Evolutionary conservation across 441 rosid genomes (phyloP).

Genomic region (Arabidopsis hybrid): DNA sequence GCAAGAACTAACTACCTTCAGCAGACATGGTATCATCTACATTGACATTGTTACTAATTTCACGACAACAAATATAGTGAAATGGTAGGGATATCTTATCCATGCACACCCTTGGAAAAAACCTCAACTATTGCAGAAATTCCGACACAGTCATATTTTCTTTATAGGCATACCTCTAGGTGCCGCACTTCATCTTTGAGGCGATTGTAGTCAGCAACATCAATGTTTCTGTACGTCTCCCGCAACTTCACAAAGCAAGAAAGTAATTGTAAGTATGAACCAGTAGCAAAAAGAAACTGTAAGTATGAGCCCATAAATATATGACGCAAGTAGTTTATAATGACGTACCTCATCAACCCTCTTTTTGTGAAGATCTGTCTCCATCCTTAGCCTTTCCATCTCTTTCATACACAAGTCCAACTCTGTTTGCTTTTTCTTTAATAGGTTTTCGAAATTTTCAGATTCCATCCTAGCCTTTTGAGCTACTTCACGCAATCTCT

Average conservation of each 20-base stretch:
- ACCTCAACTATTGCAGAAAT: slow-evolving; percentile 3
- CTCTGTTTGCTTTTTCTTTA: slow-evolving; percentile 77
- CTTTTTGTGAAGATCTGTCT: slow-evolving; percentile 70
- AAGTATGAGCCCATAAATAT: slow-evolving; percentile 31
- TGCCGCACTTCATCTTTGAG: slow-evolving; percentile 70
- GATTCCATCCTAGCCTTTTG: slow-evolving; percentile 65
- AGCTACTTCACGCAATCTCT: slow-evolving; percentile 88
- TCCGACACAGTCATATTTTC: slow-evolving; percentile 19
- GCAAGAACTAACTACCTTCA: slow-evolving; percentile 30
- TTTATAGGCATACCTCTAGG: slow-evolving; percentile 61
- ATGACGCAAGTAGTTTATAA: slow-evolving; percentile 24
- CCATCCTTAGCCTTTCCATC: slow-evolving; percentile 67
- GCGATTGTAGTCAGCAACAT: slow-evolving; percentile 79
- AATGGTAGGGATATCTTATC: slow-evolving; percentile 23
- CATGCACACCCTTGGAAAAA: slow-evolving; percentile 10
- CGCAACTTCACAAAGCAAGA: slow-evolving; percentile 58
- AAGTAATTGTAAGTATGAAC: slow-evolving; percentile 36
- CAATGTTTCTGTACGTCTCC: slow-evolving; percentile 71
- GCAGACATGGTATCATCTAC: slow-evolving; percentile 16
- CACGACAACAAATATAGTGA: slow-evolving; percentile 12
- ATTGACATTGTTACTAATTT: slow-evolving; percentile 5
- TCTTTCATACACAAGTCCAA: slow-evolving; percentile 75
- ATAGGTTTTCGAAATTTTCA: slow-evolving; percentile 58
- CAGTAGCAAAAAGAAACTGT: slow-evolving; percentile 31
- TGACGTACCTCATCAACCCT: slow-evolving; percentile 78